Percentiles rank a stretch among this genome's conserved stretches.
phyloP scores from a whole-genome alignment of 176 grass and related monocot genomes.

The Elaeis guineensis region DNA sequence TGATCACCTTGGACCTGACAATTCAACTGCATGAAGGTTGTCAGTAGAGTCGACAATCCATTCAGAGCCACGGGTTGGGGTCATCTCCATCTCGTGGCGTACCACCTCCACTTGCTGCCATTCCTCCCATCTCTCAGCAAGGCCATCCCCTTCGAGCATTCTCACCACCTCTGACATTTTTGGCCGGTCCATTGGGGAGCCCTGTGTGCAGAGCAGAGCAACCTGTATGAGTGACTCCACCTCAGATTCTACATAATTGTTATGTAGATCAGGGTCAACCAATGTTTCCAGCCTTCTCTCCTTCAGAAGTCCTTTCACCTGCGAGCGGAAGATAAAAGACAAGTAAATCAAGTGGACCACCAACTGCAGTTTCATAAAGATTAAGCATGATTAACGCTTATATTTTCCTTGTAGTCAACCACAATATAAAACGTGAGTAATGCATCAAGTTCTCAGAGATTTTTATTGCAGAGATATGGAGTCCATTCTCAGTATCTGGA shows the following conservation, averaged over 20 bases:
- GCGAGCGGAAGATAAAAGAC: conserved; percentile 13
- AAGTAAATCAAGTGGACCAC: neutral
- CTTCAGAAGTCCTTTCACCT: conserved; percentile 88
- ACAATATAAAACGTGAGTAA: too few relatives aligned
- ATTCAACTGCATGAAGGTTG: conserved; percentile 61
- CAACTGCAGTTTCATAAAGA: too few relatives aligned
- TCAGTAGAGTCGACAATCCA: conserved; percentile 74
- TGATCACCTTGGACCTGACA: conserved; percentile 71
- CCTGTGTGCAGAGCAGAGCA: conserved; percentile 72
- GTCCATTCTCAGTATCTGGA: too few relatives aligned
- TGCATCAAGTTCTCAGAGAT: too few relatives aligned
- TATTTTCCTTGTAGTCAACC: too few relatives aligned
- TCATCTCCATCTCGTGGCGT: conserved; percentile 56
- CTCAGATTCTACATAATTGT: conserved; percentile 62
- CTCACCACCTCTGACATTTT: conserved; percentile 90
- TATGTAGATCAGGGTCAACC: conserved; percentile 66
- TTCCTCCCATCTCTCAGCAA: conserved; percentile 77
- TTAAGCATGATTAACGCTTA: too few relatives aligned
- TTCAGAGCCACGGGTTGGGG: conserved; percentile 30
- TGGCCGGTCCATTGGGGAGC: conserved; percentile 61
- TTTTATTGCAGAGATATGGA: too few relatives aligned
- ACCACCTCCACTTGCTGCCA: conserved; percentile 83
- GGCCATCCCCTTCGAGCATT: conserved; percentile 84
- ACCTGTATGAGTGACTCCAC: conserved; percentile 85
- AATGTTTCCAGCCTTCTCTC: conserved; percentile 64